Percentiles rank a stretch among this genome's conserved stretches.
These are phyloP conservation scores for Lasiosphaeria ovina DNA, from an alignment of 495 filamentous ascomycete species.

Conservation along the genomic window DNA sequence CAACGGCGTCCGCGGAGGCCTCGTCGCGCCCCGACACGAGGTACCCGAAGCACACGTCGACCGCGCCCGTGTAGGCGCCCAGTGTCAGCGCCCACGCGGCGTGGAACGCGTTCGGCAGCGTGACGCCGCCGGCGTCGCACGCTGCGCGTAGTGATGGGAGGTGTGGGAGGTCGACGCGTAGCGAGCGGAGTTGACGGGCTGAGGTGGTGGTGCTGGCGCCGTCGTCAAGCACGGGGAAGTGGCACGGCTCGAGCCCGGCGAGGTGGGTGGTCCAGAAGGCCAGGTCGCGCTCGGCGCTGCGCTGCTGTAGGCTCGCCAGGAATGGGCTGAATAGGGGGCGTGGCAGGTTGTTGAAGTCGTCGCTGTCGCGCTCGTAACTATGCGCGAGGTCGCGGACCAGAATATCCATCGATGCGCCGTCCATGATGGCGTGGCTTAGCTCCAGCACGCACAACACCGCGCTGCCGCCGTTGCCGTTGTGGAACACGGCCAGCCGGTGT, in stretches of 20 bases:
- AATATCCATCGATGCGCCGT: slow-evolving; percentile 57
- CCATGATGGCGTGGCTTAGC: slow-evolving; percentile 62
- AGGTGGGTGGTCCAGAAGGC: slow-evolving; percentile 26
- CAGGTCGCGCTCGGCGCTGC: slow-evolving; percentile 45
- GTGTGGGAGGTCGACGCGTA: slow-evolving; percentile 14
- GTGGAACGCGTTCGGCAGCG: slow-evolving; percentile 33
- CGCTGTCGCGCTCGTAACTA: slow-evolving; percentile 8
- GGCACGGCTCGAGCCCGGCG: slow-evolving; percentile 24
- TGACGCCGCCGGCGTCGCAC: slow-evolving; percentile 17
- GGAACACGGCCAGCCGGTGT: slow-evolving; percentile 45
- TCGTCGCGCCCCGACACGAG: slow-evolving; percentile 45
- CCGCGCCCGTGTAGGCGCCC: slow-evolving; percentile 36
- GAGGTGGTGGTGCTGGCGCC: slow-evolving; percentile 6
- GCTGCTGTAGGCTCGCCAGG: slow-evolving; percentile 49
- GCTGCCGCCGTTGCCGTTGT: slow-evolving; percentile 27
- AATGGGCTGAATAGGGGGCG: slow-evolving; percentile 42
- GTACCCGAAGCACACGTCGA: slow-evolving; percentile 45
- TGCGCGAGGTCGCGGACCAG: slow-evolving; percentile 17
- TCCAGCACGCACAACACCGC: slow-evolving; percentile 52
- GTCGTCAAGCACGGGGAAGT: slow-evolving; percentile 24
- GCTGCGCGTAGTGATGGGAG: slow-evolving; percentile 14
- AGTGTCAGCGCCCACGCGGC: slow-evolving; percentile 44
- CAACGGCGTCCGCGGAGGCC: slow-evolving; percentile 47
- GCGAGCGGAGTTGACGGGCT: slow-evolving; percentile 13
- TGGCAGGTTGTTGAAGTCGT: neutral